Conservation (phyloP, 2,329 filamentous ascomycete genomes). For the Incumbomyces delicatus region DNA sequence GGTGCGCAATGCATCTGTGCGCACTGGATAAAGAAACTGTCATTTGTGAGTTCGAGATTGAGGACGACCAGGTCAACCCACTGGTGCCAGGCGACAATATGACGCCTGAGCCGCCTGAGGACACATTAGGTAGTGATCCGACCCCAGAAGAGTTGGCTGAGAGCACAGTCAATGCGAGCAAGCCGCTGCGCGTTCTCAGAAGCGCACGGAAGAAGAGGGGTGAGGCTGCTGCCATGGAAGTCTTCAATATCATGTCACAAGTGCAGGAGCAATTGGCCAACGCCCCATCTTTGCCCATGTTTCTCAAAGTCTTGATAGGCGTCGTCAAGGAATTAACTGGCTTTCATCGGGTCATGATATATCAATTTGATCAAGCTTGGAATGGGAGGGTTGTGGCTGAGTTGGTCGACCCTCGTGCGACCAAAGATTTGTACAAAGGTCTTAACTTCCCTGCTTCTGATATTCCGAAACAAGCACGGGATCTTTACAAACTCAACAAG, state of each 20-base stretch:
- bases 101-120: constrained; percentile 56
- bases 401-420: constrained; percentile 67
- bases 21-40: constrained; percentile 58
- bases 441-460: constrained; percentile 82
- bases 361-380: constrained; percentile 74
- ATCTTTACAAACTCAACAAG: constrained; percentile 85
- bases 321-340: constrained; percentile 83
- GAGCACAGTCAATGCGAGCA: constrained; percentile 66
- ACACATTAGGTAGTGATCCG: constrained; percentile 63
- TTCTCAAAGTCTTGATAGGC: constrained; percentile 72
- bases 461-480: constrained; percentile 73
- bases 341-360: constrained; percentile 87
- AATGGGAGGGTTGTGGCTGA: constrained; percentile 85
- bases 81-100: constrained; percentile 53
- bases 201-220: constrained; percentile 66
- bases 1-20: constrained; percentile 78
- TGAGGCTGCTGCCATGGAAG: constrained; percentile 82
- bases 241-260: constrained; percentile 86
- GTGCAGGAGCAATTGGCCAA: constrained; percentile 77
- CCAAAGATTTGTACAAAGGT: constrained; percentile 76
- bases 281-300: constrained; percentile 58
- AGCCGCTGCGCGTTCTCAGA: constrained; percentile 64
- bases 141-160: constrained; percentile 64
- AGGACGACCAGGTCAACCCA: constrained; percentile 63
- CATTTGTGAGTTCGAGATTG: constrained; percentile 81